Evolutionary conservation across 257 asterid genomes (phyloP), one percentile per base, ranked within the genome.

Genomic region (Plantago major): DNA sequence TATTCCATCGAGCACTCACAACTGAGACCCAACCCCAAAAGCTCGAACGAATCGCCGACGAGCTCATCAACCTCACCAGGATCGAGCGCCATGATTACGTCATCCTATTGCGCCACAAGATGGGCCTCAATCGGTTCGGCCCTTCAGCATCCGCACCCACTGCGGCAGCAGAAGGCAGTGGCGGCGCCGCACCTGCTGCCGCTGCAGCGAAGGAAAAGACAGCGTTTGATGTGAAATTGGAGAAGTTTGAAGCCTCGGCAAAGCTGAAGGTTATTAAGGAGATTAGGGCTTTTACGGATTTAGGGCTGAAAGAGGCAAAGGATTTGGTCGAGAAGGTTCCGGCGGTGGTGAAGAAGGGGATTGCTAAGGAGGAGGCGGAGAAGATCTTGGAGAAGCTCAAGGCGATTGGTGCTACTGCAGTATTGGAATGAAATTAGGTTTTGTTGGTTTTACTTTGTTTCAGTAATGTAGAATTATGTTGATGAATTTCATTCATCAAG

Each of bases 201-300:
- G 75, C 74, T 0, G 84, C 84, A 7, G 75, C 81, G 48, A 80
- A 86, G 65, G 95, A 89, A 75, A 89, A 89, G 75, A 80, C 77
- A 0, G 81, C 84, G 7, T 89, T 89, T 50, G 87, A 89, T 59
- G 81, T 89, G 60, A 84, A 81, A 67, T 77, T 89, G 55, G 94
- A 86, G 75, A 82, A 79, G 68, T 89, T 81, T 71, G 97, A 89
- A 14, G 46, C 92, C 2, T 67, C 94, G 15, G 70, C 84, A 7
- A 89, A 89, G 78, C 85, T 89, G 43, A 89, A 89, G 70, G 91
- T 89, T 74, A 89, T 89, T 16, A 89, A 89, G 82, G 95, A 89
- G 80, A 77, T 89, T 40, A 86, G 97, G 77, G 80, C 76, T 46
- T 74, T 84, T 71, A 86, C 94, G 9, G 94, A 81, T 55, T 82